Evolutionary conservation across 306 rosid genomes (phyloP), one percentile per base, ranked within the genome.

Genomic region (Betula pendula): DNA sequence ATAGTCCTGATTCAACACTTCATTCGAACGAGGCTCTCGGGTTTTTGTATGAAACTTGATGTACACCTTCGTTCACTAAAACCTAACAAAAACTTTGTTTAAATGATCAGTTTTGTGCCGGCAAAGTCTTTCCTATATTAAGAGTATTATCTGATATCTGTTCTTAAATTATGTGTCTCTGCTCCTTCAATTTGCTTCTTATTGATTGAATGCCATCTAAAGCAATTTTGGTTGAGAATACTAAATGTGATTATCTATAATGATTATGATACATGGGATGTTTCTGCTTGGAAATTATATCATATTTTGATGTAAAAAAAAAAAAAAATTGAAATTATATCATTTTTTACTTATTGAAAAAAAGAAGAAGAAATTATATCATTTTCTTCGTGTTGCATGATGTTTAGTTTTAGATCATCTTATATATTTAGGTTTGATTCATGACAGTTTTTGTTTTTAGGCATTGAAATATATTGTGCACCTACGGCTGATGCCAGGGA

Each of bases 381-480:
- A n/a, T 25, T 6, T 27, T 62, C 2, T 31, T n/a, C n/a, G n/a
- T n/a, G 3, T 9, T 12, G 16, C 50, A 44, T n/a, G 27, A 33
- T 52, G 50, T 29, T 66, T 62, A 47, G 19, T 31, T 20, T 17
- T 33, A 59, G 25, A 29, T 38, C 49, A 31, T 31, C n/a, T 40
- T 72, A 24, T 74, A 22, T 70, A 6, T 12, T 38, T 31, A 42
- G 17, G 50, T 40, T n/a, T 78, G 77, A 74, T 70, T 55, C 55
- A 33, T 66, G 55, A 49, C 12, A 16, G 40, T 79, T 74, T 17
- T 70, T 76, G 17, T 73, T 75, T 76, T 70, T 58, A 94, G 98
- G 97, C 22, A 81, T 94, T 73, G 96, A 94, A 86, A 92, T 94
- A 89, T 94, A 94, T 70, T 94, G 97, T 83, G 98, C 97, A 24